Evolutionary conservation across 176 grass and related monocot genomes (phyloP).

Genomic region (Avena sativa): DNA sequence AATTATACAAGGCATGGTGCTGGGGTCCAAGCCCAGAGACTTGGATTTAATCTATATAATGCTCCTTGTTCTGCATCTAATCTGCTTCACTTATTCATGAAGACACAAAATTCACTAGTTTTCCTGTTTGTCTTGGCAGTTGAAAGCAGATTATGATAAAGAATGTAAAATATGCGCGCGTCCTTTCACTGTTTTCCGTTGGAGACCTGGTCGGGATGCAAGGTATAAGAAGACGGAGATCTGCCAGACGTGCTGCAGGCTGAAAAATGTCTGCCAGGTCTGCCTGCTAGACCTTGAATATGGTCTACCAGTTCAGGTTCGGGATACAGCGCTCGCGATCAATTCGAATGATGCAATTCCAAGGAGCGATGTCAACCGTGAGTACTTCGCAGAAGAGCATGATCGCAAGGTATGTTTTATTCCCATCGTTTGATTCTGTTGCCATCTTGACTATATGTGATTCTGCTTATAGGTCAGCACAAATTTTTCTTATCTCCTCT

Average conservation of each 20-base stretch:
- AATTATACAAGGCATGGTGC: neutral
- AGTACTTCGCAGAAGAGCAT: constrained; percentile 98
- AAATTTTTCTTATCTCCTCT: neutral
- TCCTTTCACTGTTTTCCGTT: constrained; percentile 91
- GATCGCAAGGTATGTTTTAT: constrained; percentile 78
- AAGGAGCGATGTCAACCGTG: constrained; percentile 91
- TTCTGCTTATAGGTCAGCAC: neutral
- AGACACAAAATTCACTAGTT: constrained; percentile 1
- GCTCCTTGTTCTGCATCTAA: neutral
- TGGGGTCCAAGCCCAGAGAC: neutral
- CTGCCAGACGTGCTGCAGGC: constrained; percentile 96
- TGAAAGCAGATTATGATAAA: constrained; percentile 89
- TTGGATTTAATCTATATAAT: neutral
- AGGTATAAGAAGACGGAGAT: constrained; percentile 99
- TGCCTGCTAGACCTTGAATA: constrained; percentile 98
- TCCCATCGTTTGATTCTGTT: constrained; percentile 20
- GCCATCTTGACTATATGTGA: neutral
- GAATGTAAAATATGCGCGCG: constrained; percentile 97
- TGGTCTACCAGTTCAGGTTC: constrained; percentile 88
- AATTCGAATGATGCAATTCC: constrained; percentile 94
- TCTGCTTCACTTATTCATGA: constrained; percentile 18
- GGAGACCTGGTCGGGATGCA: constrained; percentile 92
- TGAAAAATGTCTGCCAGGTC: constrained; percentile 98
- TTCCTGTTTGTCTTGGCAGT: constrained; percentile 56
- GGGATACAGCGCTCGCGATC: constrained; percentile 83